Percentiles rank a stretch among this genome's conserved stretches.
phyloP scores from a whole-genome alignment of 2,329 filamentous ascomycete species.

The Exophiala bonariae region DNA sequence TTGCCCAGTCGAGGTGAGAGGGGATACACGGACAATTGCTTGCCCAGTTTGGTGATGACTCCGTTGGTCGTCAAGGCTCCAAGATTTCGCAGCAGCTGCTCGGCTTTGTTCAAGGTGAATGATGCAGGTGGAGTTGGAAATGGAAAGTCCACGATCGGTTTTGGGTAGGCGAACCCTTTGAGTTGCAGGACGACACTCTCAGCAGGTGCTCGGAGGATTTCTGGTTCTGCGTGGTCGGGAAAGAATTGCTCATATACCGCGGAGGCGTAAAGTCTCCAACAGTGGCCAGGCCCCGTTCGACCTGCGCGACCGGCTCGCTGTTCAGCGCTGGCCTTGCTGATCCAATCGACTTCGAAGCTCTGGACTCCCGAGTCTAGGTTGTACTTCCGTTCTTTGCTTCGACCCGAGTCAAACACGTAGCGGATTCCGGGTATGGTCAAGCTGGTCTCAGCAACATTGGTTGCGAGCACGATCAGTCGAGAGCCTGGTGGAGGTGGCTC shows the following conservation, averaged over 20 bases:
- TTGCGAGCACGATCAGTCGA: slow-evolving; percentile 84
- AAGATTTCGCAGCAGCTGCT: slow-evolving; percentile 82
- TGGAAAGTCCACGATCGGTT: slow-evolving; percentile 82
- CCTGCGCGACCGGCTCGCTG: slow-evolving; percentile 93
- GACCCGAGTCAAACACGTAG: slow-evolving; percentile 93
- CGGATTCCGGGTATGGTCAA: slow-evolving; percentile 92
- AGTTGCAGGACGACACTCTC: slow-evolving; percentile 91
- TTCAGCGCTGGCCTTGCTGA: slow-evolving; percentile 92
- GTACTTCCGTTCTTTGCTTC: slow-evolving; percentile 89
- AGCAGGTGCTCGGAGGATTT: slow-evolving; percentile 86
- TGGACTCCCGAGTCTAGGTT: slow-evolving; percentile 88
- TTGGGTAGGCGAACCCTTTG: slow-evolving; percentile 89
- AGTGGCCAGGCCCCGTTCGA: slow-evolving; percentile 92
- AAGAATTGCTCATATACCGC: slow-evolving; percentile 90
- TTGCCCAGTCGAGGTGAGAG: slow-evolving; percentile 87
- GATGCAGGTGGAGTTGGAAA: slow-evolving; percentile 89
- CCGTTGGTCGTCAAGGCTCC: slow-evolving; percentile 72
- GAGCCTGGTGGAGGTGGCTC: slow-evolving; percentile 79
- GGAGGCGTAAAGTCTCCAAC: slow-evolving; percentile 90
- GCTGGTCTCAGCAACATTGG: slow-evolving; percentile 96
- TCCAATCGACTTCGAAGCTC: slow-evolving; percentile 93
- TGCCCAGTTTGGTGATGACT: slow-evolving; percentile 75
- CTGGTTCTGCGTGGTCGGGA: slow-evolving; percentile 78
- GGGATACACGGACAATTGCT: slow-evolving; percentile 83
- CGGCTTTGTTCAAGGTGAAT: slow-evolving; percentile 74